phyloP scores from a whole-genome alignment of 495 filamentous ascomycete genomes.

The Letharia columbiana region DNA sequence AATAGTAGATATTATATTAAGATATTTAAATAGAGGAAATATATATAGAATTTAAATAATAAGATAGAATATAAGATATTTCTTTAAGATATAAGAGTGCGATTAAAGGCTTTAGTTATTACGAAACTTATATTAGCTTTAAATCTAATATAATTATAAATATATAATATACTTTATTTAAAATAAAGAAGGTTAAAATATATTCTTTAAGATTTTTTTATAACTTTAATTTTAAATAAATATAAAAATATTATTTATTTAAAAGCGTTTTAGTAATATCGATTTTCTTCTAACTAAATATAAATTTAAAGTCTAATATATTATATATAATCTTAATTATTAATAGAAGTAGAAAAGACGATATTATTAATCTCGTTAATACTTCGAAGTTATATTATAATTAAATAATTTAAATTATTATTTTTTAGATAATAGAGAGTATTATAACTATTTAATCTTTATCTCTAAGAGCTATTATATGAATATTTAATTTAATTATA shows the following conservation, averaged over 20 bases:
- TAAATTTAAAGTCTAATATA: constrained; percentile 3
- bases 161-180: constrained; percentile 14
- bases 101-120: neutral
- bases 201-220: no score
- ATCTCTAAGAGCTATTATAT: constrained; percentile 11
- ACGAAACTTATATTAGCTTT: neutral
- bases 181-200: neutral
- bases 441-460: neutral
- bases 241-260: constrained; percentile 9
- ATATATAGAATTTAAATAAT: neutral
- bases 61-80: neutral
- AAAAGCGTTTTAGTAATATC: constrained; percentile 11
- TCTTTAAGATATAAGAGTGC: neutral
- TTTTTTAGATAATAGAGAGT: constrained; percentile 8
- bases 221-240: neutral
- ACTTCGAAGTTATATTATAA: neutral
- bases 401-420: constrained; percentile 8
- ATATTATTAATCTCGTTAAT: constrained; percentile 1
- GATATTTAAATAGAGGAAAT: neutral
- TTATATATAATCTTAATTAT: constrained; percentile 16
- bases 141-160: constrained; percentile 2
- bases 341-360: constrained; percentile 9
- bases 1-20: constrained; percentile 3
- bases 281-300: constrained; percentile 1
- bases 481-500: constrained; percentile 17